Evolutionary conservation across 768 basidiomycete species (phyloP), one percentile per base, ranked within the genome.

Genomic region (Strobilomyces confusus): DNA sequence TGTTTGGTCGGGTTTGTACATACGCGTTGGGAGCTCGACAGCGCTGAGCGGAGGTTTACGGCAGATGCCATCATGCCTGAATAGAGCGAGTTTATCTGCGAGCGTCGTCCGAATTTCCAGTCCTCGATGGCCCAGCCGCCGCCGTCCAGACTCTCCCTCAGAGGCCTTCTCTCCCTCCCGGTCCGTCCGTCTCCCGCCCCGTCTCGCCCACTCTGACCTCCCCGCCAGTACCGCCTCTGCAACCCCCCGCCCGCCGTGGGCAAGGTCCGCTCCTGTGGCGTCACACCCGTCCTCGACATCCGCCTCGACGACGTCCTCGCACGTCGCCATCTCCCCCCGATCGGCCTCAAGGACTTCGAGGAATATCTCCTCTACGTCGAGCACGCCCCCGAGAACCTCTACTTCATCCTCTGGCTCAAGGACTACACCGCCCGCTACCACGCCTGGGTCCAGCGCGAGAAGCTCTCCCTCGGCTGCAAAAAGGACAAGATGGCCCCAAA

Each of bases 281-380:
- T 88, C 38, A 86, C 84, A 0, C 87, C 89, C 9, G 68, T 86
- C 34, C 79, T 85, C 60, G 72, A 82, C 51, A 79, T 91, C 55
- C 77, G 77, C 25, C 76, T 92, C 22, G 86, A 89, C 42, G 89
- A 91, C 65, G 79, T 92, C 3, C 75, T 92, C 52, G 78, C 87
- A 45, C 77, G 87, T 56, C 84, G 82, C 52, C 89, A 92, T 66
- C 77, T 92, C 0, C 89, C 89, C 0, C 89, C 89, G 8, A 78
- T 92, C 12, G 87, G 84, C 36, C 73, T 87, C 57, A 87, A 87
- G 66, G 86, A 87, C 68, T 80, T 87, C 50, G 83, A 85, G 72
- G 89, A 92, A 69, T 92, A 88, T 78, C 72, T 91, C 49, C 74
- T 92, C 40, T 89, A 88, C 68, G 86, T 87, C 49, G 90, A 92